phyloP scores from a whole-genome alignment of 495 filamentous ascomycete genomes.

The Apiosordaria backusii region DNA sequence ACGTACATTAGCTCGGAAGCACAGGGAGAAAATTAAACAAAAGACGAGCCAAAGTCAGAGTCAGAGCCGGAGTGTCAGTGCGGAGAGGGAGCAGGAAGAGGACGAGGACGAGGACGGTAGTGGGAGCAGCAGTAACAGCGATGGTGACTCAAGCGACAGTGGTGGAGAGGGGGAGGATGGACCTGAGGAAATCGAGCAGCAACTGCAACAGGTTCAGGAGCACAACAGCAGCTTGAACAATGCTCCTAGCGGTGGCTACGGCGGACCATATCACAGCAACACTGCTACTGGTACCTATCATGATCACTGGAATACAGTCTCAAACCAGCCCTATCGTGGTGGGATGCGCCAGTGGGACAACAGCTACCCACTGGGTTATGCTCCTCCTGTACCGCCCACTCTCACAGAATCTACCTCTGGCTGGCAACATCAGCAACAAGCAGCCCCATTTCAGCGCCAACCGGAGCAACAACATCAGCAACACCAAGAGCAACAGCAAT shows the following conservation, averaged over 20 bases:
- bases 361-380: neutral
- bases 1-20: neutral
- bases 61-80: neutral
- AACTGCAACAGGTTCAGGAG: constrained; percentile 6
- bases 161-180: constrained; percentile 2
- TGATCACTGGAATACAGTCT: constrained; percentile 9
- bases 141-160: neutral
- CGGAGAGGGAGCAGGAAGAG: neutral
- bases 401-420: neutral
- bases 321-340: neutral
- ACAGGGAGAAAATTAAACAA: neutral
- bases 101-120: neutral
- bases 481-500: neutral
- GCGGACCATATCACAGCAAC: neutral
- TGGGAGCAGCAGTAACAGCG: neutral
- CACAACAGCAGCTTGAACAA: neutral
- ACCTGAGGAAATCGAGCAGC: neutral
- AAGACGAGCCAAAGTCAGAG: neutral
- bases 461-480: neutral
- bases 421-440: neutral
- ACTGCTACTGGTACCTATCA: neutral
- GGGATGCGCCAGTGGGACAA: neutral
- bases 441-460: no score
- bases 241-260: neutral
- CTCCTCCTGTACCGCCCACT: neutral